phyloP scores from a whole-genome alignment of 2,329 filamentous ascomycete species.

The Zelopaecilomyces penicillatus region DNA sequence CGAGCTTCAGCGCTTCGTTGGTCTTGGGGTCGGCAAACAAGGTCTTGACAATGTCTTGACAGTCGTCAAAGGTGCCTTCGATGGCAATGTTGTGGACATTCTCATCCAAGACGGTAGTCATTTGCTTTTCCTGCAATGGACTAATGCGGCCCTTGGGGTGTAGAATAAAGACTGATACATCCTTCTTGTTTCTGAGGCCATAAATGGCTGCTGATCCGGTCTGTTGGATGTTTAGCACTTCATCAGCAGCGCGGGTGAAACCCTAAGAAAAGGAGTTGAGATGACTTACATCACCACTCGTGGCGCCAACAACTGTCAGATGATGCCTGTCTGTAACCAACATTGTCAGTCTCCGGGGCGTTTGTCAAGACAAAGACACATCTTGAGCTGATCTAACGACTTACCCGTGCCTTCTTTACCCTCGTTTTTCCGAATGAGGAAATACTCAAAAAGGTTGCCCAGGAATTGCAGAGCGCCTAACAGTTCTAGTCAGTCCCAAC shows the following conservation, averaged over 20 bases:
- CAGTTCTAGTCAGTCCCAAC: not conserved
- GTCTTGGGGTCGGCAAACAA: constrained; percentile 80
- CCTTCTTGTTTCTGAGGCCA: constrained; percentile 87
- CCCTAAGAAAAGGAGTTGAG: not conserved
- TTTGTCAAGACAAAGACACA: not conserved
- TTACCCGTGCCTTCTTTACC: constrained; percentile 53
- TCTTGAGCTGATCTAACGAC: constrained; percentile 3
- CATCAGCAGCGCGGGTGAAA: not conserved
- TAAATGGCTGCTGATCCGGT: constrained; percentile 96
- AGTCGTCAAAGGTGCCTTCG: constrained; percentile 89
- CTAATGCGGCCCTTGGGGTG: constrained; percentile 86
- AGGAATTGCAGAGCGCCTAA: constrained; percentile 71
- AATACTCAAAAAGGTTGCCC: constrained; percentile 93
- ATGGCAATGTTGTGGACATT: constrained; percentile 93
- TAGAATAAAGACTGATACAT: constrained; percentile 92
- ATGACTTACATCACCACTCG: constrained; percentile 55
- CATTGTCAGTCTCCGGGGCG: constrained; percentile 12
- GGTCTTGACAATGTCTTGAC: constrained; percentile 93
- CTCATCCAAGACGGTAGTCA: constrained; percentile 84
- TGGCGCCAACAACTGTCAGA: constrained; percentile 78
- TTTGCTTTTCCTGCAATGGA: constrained; percentile 90
- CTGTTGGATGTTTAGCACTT: constrained; percentile 4
- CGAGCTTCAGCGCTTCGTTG: constrained; percentile 75
- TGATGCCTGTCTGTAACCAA: constrained; percentile 56
- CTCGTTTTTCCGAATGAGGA: constrained; percentile 64